Percentiles rank a stretch among this genome's conserved stretches.
phyloP scores from a whole-genome alignment of 2,329 filamentous ascomycete species.

The Colletotrichum sp. region DNA sequence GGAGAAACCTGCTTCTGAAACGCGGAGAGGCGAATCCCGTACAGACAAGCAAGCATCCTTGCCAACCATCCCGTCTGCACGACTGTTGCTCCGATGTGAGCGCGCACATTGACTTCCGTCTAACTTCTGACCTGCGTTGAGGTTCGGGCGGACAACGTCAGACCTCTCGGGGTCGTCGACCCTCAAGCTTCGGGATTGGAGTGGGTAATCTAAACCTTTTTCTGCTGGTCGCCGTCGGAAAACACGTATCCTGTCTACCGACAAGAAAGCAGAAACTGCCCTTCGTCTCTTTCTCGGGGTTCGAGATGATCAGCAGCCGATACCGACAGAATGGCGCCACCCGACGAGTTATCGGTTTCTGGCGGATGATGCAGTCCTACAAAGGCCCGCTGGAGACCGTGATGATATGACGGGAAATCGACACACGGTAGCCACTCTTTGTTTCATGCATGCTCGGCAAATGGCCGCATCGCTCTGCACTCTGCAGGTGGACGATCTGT shows the following conservation, averaged over 20 bases:
- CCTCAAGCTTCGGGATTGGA: not conserved
- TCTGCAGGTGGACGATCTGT: not conserved
- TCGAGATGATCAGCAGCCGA: not conserved
- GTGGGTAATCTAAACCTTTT: not conserved
- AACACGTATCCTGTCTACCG: not conserved
- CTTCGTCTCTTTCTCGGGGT: not conserved
- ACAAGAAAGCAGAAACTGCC: not conserved
- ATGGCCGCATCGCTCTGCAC: not conserved
- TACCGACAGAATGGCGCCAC: not conserved
- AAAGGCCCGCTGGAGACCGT: no score
- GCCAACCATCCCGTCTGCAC: not conserved
- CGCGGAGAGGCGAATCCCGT: slow-evolving; percentile 20
- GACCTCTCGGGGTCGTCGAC: not conserved
- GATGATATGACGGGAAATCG: not conserved
- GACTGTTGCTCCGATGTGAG: not conserved
- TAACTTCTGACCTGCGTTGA: not conserved
- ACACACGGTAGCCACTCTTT: not conserved
- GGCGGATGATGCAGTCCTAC: not conserved
- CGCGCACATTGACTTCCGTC: not conserved
- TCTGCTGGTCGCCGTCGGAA: not conserved
- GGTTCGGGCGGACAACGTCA: slow-evolving; percentile 11
- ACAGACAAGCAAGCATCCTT: not conserved
- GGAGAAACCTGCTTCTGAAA: slow-evolving; percentile 19
- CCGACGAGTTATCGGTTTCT: not conserved
- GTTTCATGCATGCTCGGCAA: not conserved